Percentiles rank a stretch among this genome's conserved stretches.
These are phyloP conservation scores for Hansenula sp. DNA, from an alignment of 1,139 yeast genomes.

Conservation along the genomic window DNA sequence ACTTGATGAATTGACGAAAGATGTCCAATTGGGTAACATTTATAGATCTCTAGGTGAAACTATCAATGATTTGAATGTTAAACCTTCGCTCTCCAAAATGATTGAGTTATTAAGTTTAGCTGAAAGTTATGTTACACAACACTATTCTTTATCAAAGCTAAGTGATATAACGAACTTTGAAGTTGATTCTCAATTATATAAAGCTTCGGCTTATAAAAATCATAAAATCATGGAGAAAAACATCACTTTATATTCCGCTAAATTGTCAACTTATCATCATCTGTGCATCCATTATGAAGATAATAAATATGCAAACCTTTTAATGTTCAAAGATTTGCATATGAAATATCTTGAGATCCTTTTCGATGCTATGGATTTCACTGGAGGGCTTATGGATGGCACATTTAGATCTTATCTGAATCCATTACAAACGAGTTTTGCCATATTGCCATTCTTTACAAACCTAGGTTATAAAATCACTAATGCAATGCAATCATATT, in stretches of 20 bases:
- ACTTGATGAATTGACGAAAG: background rate
- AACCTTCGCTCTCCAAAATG: background rate
- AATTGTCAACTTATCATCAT: background rate
- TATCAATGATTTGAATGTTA: background rate
- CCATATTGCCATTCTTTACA: background rate
- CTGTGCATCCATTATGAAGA: constrained; percentile 1
- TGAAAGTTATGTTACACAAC: background rate
- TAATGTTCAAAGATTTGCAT: background rate
- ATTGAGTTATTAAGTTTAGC: background rate
- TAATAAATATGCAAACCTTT: background rate
- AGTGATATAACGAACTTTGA: background rate
- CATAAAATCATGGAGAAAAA: background rate
- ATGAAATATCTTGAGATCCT: background rate
- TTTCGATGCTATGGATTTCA: background rate
- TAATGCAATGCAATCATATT: background rate
- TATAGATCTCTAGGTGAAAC: background rate
- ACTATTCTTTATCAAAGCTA: background rate
- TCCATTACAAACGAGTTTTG: background rate
- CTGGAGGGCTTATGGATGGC: background rate
- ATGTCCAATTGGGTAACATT: background rate
- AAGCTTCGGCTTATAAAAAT: background rate
- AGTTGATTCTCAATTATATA: background rate
- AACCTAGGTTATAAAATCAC: background rate
- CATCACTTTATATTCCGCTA: background rate
- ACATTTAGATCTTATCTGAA: background rate